Base-by-base conservation (phyloP, 2,329 filamentous ascomycete genomes). In the Calonectria pauciramosa region DNA sequence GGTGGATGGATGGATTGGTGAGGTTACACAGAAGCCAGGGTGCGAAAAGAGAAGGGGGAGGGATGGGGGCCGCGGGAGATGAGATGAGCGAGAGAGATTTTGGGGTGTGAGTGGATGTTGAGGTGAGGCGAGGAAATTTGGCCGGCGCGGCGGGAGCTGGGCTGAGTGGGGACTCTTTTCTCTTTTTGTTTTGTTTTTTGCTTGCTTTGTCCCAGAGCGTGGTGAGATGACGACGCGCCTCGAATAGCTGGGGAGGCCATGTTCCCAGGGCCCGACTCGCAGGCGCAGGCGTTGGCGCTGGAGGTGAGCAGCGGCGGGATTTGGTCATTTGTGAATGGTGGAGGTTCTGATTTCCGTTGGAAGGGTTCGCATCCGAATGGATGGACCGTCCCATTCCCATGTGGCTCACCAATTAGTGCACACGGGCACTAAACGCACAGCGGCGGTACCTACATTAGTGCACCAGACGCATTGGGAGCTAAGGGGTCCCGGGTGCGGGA, bases 371-470 rank as follows among this genome's bases (percentile, higher is more conserved):
- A 70, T 49, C 68, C 54, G 30, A 59, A 51, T 70, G 34, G 56
- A 51, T 70, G 60, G 60, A 49, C 60, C 60, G 28, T 65, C 60
- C 60, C 41, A 65, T 65, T 65, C 10, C 38, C 60, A 49, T 30
- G 64, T 67, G 64, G 64, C 64, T 41, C 20, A 47, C 38, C 28
- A 38, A 49, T 32, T 69, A 54, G 51, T 47, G 32, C 49, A 32
- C 36, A 66, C 68, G 68, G 68, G 47, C 49, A 71, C 68, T 71
- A 71, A 71, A 71, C 59, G 49, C 60, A 64, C 68, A 71, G 67
- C 49, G 30, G 71, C 76, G 76, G 77, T 80, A 80, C 78, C 78
- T 80, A 74, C 78, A 80, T 80, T 80, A 80, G 78, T 77, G 78
- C 68, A 41, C 63, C 66, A 32, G 38, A 26, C 64, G 63, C 51